Evolutionary conservation across 2,329 filamentous ascomycete genomes (phyloP).

Genomic region (Scleromitrula shiraiana): DNA sequence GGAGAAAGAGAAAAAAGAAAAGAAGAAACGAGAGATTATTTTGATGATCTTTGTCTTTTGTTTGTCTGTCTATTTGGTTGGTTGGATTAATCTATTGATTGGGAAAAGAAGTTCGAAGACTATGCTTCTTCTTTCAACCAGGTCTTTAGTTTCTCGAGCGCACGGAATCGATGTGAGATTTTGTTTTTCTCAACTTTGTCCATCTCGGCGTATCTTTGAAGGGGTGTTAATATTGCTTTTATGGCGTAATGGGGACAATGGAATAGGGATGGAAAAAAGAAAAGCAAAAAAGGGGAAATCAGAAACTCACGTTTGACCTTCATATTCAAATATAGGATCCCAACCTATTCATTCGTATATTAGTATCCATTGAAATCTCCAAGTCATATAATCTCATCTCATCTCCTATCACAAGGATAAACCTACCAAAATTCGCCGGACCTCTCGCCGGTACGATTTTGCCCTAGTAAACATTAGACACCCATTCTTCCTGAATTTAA

Average conservation of each 20-base stretch:
- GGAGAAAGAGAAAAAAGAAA: not conserved
- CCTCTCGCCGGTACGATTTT: conserved; percentile 82
- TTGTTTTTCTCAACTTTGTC: conserved; percentile 78
- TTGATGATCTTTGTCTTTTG: not conserved
- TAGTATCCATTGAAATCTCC: too few relatives aligned
- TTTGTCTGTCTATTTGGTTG: conserved; percentile 10
- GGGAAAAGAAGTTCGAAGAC: conserved; percentile 3
- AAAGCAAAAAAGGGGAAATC: too few relatives aligned
- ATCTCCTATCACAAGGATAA: too few relatives aligned
- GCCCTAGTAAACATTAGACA: conserved; percentile 39
- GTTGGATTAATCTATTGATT: not conserved
- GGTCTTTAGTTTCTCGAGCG: conserved; percentile 74
- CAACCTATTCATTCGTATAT: too few relatives aligned
- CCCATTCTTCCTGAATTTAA: not conserved
- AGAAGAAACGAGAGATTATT: not conserved
- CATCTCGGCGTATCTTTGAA: conserved; percentile 82
- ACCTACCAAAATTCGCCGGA: conserved; percentile 71
- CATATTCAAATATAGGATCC: conserved; percentile 93
- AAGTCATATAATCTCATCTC: too few relatives aligned
- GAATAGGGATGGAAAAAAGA: too few relatives aligned
- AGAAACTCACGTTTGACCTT: conserved; percentile 67
- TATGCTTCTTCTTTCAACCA: conserved; percentile 50
- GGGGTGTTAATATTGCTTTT: not conserved
- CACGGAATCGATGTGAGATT: conserved; percentile 83
- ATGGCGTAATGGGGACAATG: not conserved